phyloP scores from a whole-genome alignment of 2,329 filamentous ascomycete species.

The Cladosporium sp. region DNA sequence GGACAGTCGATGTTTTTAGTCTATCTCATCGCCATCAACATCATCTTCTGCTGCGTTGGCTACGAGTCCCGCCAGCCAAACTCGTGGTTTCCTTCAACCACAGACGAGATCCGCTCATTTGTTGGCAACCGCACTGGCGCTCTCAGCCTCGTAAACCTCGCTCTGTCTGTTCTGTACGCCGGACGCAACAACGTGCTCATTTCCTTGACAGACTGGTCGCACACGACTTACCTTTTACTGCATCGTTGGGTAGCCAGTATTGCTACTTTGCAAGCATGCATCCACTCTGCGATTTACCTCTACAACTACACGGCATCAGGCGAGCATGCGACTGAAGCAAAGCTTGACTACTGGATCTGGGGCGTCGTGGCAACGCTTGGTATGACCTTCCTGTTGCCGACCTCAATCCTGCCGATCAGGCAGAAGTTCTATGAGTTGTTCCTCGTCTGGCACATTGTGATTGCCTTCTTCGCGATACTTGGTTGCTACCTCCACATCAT shows the following conservation, averaged over 20 bases:
- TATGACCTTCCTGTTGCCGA: conserved; percentile 28
- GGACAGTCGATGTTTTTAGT: conserved; percentile 27
- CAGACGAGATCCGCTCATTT: conserved; percentile 30
- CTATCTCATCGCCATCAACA: conserved; percentile 28
- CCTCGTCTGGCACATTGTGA: conserved; percentile 40
- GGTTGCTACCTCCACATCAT: conserved; percentile 44
- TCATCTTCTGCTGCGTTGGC: conserved; percentile 26
- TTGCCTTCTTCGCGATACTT: conserved; percentile 40
- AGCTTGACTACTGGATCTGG: conserved; percentile 42
- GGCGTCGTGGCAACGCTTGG: conserved; percentile 40
- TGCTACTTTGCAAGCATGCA: conserved; percentile 41
- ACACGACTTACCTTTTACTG: conserved; percentile 46
- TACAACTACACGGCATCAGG: conserved; percentile 22
- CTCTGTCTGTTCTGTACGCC: conserved; percentile 43
- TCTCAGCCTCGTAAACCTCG: conserved; percentile 39
- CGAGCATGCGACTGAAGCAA: conserved; percentile 17
- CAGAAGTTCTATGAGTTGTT: conserved; percentile 43
- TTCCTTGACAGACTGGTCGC: conserved; percentile 47
- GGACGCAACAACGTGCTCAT: conserved; percentile 48
- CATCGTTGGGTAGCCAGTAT: conserved; percentile 50
- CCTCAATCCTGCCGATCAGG: conserved; percentile 37
- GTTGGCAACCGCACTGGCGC: conserved; percentile 41
- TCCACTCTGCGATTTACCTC: conserved; percentile 46
- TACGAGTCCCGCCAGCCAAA: conserved; percentile 25
- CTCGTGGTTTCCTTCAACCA: conserved; percentile 20